Conservation (phyloP, 805 yeast genomes). For the Saccharomycopsis olivae region DNA sequence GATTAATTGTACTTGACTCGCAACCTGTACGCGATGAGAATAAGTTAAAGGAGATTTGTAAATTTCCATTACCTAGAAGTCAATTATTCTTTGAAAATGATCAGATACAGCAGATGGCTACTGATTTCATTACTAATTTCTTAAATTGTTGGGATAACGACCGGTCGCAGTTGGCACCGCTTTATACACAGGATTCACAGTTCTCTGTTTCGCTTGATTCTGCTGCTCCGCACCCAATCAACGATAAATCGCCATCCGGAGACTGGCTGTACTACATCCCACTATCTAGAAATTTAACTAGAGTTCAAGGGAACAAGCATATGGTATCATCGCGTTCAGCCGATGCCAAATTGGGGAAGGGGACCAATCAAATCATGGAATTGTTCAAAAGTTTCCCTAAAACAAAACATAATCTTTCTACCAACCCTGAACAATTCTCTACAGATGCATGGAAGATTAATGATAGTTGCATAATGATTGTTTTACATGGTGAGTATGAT, state of each 20-base stretch:
- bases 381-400: conserved; percentile 64
- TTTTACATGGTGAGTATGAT: conserved; percentile 75
- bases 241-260: not conserved
- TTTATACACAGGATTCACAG: conserved; percentile 77
- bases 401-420: conserved; percentile 59
- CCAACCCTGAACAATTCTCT: conserved; percentile 55
- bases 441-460: conserved; percentile 64
- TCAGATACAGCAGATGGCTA: conserved; percentile 57
- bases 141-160: conserved; percentile 73
- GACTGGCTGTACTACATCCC: conserved; percentile 61
- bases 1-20: conserved; percentile 69
- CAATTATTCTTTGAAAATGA: conserved; percentile 76
- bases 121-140: conserved; percentile 70
- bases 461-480: conserved; percentile 58
- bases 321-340: conserved; percentile 26
- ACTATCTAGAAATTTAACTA: conserved; percentile 65
- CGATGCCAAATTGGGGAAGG: conserved; percentile 51
- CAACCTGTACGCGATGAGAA: conserved; percentile 64
- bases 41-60: conserved; percentile 39
- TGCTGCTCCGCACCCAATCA: conserved; percentile 38
- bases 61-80: conserved; percentile 43
- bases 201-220: conserved; percentile 76
- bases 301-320: conserved; percentile 43
- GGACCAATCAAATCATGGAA: conserved; percentile 54
- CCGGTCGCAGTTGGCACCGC: conserved; percentile 52